Evolutionary conservation across 352 stramenopile species (phyloP).

Genomic region (Pythium biforme): DNA sequence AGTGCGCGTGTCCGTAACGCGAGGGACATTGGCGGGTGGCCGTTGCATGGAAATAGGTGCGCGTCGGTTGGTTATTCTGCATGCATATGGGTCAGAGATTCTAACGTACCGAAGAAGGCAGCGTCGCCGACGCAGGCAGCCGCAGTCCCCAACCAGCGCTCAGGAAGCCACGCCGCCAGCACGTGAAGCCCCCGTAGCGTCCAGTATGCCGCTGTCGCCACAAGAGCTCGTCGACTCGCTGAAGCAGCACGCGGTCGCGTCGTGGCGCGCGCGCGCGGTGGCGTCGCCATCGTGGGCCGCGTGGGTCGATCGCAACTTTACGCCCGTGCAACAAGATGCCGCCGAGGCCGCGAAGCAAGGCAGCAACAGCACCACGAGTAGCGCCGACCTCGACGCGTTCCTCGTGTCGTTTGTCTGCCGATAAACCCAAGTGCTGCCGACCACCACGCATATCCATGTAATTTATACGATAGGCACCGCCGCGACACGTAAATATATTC

Average conservation of each 20-base stretch:
- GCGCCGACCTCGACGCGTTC: constrained; percentile 22
- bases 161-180: constrained; percentile 40
- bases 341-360: not conserved
- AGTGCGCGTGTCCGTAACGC: constrained; percentile 8
- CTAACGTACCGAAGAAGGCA: constrained; percentile 49
- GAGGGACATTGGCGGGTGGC: constrained; percentile 1
- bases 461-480: constrained; percentile 4
- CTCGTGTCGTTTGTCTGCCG: constrained; percentile 26
- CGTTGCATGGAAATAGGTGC: not conserved
- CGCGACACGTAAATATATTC: constrained; percentile 12
- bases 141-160: constrained; percentile 26
- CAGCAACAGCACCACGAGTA: not conserved
- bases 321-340: not conserved
- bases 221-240: constrained; percentile 41
- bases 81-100: not conserved
- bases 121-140: constrained; percentile 39
- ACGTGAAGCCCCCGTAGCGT: constrained; percentile 23
- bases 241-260: constrained; percentile 20
- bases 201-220: constrained; percentile 44
- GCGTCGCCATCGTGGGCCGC: not conserved
- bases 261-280: constrained; percentile 15
- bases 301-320: constrained; percentile 1
- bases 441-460: constrained; percentile 11
- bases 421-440: not conserved
- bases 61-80: constrained; percentile 8